These are phyloP conservation scores for Lactarius hengduanensis DNA, from an alignment of 768 basidiomycete genomes.

Conservation along the genomic window DNA sequence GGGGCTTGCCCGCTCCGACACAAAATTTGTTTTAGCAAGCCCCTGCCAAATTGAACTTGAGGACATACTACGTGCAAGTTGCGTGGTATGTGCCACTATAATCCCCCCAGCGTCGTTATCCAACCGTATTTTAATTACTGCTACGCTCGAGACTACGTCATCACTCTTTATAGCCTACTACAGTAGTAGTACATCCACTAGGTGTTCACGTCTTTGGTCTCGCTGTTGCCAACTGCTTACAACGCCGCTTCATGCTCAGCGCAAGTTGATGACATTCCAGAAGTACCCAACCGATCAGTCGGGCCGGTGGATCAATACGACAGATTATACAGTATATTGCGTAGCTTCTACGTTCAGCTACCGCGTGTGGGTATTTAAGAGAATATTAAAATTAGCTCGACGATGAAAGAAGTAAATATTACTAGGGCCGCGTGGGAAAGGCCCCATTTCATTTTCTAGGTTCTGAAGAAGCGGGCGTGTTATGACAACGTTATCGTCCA, in stretches of 20 bases:
- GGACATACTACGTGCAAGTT: neutral
- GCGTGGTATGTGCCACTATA: slow-evolving; percentile 32
- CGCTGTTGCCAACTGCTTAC: slow-evolving; percentile 38
- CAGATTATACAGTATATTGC: slow-evolving; percentile 16
- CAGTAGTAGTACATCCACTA: too few relatives aligned
- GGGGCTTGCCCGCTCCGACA: too few relatives aligned
- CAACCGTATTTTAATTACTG: slow-evolving; percentile 41
- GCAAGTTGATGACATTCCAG: too few relatives aligned
- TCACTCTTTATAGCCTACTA: too few relatives aligned
- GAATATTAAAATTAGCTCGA: slow-evolving; percentile 9
- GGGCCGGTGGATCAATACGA: neutral
- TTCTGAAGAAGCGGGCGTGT: neutral
- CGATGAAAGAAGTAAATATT: slow-evolving; percentile 14
- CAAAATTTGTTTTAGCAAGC: too few relatives aligned
- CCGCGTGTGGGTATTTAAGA: slow-evolving; percentile 4
- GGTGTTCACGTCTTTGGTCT: slow-evolving; percentile 41
- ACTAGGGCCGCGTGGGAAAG: neutral
- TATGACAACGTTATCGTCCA: slow-evolving; percentile 3
- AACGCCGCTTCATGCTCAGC: too few relatives aligned
- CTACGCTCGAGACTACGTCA: too few relatives aligned
- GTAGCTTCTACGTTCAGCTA: slow-evolving; percentile 6
- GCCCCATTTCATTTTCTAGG: neutral
- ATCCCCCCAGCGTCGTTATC: neutral
- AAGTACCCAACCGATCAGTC: too few relatives aligned
- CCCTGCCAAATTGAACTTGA: too few relatives aligned